Base-by-base conservation (phyloP, 768 basidiomycete genomes). In the Cystofilobasidium macerans region DNA sequence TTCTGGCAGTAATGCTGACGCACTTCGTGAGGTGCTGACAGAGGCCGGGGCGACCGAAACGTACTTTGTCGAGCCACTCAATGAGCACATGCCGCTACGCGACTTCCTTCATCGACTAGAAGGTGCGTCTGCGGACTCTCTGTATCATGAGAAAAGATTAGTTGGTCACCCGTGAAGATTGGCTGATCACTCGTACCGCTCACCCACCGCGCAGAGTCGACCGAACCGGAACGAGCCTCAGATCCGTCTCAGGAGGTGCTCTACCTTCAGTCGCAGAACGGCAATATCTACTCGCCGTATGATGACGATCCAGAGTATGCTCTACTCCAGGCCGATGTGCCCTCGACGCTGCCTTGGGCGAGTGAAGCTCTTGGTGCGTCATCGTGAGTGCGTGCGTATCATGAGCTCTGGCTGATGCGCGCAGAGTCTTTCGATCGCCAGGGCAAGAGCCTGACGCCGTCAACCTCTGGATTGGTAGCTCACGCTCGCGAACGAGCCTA, bases 201-300 rank as follows among this genome's bases (percentile, higher is more conserved):
- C 60, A 33, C 32, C 9, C 70, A 14, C 57, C 60, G 38, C 38
- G 65, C 35, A 38, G 47, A 16, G 45, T 47, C 51, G 28, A 32
- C 26, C 18, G 51, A 54, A 5, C 28, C 30, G 28, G 51, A 54
- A 30, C 22, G 22, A 5, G 42, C 42, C 9, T 42, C 61, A 11
- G 57, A 61, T 43, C 53, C n/a, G 16, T 5, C 30, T 26, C 16
- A 32, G 14, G 77, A 81, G 48, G 80, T 86, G 20, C 76, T 79
- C 69, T 94, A 94, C 74, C 79, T 95, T 3, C 92, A 95, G 74
- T 88, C 87, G 5, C 91, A 95, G 75, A 89, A 94, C 73, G 92
- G 92, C 12, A 97, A 95, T 74, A 67, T 94, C 30, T 89, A 82
- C 71, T 70, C 72, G 13, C 71, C 71, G 32, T 80, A 78, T 71